A percentile compares a stretch with the other conserved stretches of the same genome.
These are phyloP conservation scores for Zygoascus flipseniorum DNA, from an alignment of 805 yeast genomes.

Conservation along the genomic window DNA sequence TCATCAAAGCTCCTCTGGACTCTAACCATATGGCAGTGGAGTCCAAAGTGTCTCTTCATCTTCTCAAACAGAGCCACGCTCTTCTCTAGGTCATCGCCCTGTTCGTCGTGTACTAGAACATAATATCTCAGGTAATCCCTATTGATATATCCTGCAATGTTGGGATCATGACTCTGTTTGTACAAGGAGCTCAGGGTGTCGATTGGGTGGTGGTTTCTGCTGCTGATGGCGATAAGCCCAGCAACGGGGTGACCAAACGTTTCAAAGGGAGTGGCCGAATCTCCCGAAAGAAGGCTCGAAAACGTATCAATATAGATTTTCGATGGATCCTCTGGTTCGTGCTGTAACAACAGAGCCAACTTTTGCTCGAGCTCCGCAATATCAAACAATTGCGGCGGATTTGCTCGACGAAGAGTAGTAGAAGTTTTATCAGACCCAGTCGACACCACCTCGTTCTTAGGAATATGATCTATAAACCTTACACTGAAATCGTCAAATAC, in stretches of 20 bases:
- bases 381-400: constrained; percentile 21
- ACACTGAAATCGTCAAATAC: constrained; percentile 47
- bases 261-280: constrained; percentile 66
- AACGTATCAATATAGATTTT: constrained; percentile 48
- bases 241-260: constrained; percentile 74
- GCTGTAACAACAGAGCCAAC: constrained; percentile 6
- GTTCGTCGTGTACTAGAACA: constrained; percentile 42
- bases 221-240: constrained; percentile 58
- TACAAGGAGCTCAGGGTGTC: constrained; percentile 44
- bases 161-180: constrained; percentile 33
- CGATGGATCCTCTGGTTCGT: neutral
- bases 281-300: constrained; percentile 49
- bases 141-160: constrained; percentile 57
- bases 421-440: constrained; percentile 13
- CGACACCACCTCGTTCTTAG: constrained; percentile 21
- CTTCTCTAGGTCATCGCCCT: constrained; percentile 36
- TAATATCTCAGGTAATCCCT: constrained; percentile 50
- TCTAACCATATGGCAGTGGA: constrained; percentile 20
- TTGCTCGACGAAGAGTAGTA: constrained; percentile 1
- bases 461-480: constrained; percentile 39
- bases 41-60: constrained; percentile 31
- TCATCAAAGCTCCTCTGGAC: constrained; percentile 14
- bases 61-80: constrained; percentile 34
- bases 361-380: constrained; percentile 30
- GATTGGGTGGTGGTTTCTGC: constrained; percentile 50